These are phyloP conservation scores for Hypoxylon sp. DNA, from an alignment of 2,329 filamentous ascomycete genomes.

Conservation along the genomic window DNA sequence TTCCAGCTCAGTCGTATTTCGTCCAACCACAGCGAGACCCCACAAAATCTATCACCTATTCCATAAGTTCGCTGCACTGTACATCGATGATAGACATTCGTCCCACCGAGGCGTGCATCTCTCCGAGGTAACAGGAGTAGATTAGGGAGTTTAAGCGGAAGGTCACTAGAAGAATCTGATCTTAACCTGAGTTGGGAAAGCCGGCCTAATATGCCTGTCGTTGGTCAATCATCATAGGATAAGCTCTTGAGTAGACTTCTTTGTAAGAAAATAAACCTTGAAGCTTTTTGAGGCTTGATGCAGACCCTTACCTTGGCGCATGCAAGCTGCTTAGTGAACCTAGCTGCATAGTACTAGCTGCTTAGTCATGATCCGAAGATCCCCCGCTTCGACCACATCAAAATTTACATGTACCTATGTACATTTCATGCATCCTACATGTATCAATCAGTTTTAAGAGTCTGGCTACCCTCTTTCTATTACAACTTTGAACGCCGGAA, in stretches of 20 bases:
- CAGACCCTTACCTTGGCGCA: too few species aligned
- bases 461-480: conserved; percentile 1
- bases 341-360: not conserved
- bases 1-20: conserved; percentile 56
- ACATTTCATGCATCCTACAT: not conserved
- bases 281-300: not conserved
- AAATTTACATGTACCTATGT: not conserved
- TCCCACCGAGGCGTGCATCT: conserved; percentile 40
- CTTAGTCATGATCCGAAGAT: conserved; percentile 29
- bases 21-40: conserved; percentile 58
- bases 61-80: conserved; percentile 33
- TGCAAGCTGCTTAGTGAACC: too few species aligned
- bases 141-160: conserved; percentile 19
- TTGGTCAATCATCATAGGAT: conserved; percentile 23
- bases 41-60: conserved; percentile 32
- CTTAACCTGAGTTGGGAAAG: conserved; percentile 11
- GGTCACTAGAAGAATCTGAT: conserved; percentile 11
- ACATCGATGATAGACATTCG: conserved; percentile 28
- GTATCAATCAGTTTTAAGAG: conserved; percentile 9
- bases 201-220: conserved; percentile 15
- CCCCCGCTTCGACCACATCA: conserved; percentile 25
- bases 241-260: conserved; percentile 13
- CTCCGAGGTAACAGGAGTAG: conserved; percentile 27
- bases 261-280: conserved; percentile 21
- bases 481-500: conserved; percentile 14